These are phyloP conservation scores for Wickerhamia fluorescens DNA, from an alignment of 805 yeast genomes.

Conservation along the genomic window DNA sequence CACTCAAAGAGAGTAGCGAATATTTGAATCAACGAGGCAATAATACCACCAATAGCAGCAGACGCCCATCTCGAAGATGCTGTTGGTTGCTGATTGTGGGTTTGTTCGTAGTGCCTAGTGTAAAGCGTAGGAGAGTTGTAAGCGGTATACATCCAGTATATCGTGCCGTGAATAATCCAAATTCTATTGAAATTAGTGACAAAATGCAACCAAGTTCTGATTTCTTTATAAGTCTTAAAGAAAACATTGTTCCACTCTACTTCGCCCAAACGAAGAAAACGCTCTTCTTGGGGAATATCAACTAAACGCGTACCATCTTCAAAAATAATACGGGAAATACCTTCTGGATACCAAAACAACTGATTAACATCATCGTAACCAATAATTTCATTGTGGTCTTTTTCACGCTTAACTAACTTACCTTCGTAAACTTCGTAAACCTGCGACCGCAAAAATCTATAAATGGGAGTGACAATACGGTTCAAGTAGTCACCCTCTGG, in stretches of 20 bases:
- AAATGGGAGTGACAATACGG: slow-evolving; percentile 87
- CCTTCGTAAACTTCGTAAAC: slow-evolving; percentile 79
- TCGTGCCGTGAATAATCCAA: slow-evolving; percentile 87
- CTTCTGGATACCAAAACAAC: slow-evolving; percentile 99
- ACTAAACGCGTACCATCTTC: slow-evolving; percentile 90
- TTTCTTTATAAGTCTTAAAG: slow-evolving; percentile 92
- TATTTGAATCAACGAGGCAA: slow-evolving; percentile 77
- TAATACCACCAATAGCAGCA: slow-evolving; percentile 84
- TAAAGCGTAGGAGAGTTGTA: slow-evolving; percentile 89
- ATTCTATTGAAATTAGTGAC: slow-evolving; percentile 95
- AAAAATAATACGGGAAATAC: slow-evolving; percentile 84
- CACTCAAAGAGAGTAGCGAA: slow-evolving; percentile 87
- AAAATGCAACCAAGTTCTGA: slow-evolving; percentile 96
- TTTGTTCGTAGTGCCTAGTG: slow-evolving; percentile 80
- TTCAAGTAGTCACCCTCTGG: slow-evolving; percentile 90
- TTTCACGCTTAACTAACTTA: slow-evolving; percentile 77
- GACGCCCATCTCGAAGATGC: slow-evolving; percentile 91
- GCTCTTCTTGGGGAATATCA: slow-evolving; percentile 83
- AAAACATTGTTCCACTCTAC: slow-evolving; percentile 88
- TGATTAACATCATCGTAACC: slow-evolving; percentile 99
- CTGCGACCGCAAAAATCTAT: slow-evolving; percentile 70
- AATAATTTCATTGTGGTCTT: slow-evolving; percentile 70
- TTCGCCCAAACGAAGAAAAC: slow-evolving; percentile 85
- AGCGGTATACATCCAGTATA: slow-evolving; percentile 93
- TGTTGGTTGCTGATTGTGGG: slow-evolving; percentile 77